Base-by-base conservation (phyloP, 164 flowering plant genomes). In the Vitis amurensis region DNA sequence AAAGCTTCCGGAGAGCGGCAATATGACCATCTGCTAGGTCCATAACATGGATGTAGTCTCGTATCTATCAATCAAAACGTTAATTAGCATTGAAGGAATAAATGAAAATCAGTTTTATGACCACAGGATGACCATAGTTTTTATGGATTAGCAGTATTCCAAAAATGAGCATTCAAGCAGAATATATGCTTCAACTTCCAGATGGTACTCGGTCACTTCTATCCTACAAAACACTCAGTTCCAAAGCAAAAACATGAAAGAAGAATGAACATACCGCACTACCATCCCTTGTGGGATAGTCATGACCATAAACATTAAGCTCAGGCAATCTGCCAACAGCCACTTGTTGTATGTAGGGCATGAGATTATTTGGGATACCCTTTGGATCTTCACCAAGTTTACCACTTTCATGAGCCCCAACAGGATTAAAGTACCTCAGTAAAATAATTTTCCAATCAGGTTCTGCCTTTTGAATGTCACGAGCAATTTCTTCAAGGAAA, bases 321-420 rank as follows among this genome's bases (percentile, higher is more conserved):
- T 85, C 96, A 8, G 96, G 96, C 71, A 90, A 76, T 82, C 97
- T 85, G 19, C 96, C 97, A 71, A 95, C 98, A 16, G 99, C 99
- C 15, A 95, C 98, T 84, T 93, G 98, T 69, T 89, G 92, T 61
- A 95, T 88, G 71, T 88, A 95, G 63, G 99, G 99, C 97, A 95
- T 90, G 55, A 95, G 94, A 78, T 93, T 93, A 67, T 91, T 92
- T 53, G 99, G 99, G 70, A 93, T 88, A 4, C 99, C 98, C 81
- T 84, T 91, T 9, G 99, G 99, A 78, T 95, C 99, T 83, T 95
- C 99, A 63, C 99, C 99, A 63, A 95, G 78, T 76, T 70, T 80
- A 48, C 98, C 99, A 77, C 99, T 93, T 75, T 85, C 87, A 69
- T 95, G 98, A 71, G 98, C 98, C 61, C 92, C 97, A 55, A 92